Evolutionary conservation across 148 eudicot genomes (phyloP).

Genomic region (Camellia japonica): DNA sequence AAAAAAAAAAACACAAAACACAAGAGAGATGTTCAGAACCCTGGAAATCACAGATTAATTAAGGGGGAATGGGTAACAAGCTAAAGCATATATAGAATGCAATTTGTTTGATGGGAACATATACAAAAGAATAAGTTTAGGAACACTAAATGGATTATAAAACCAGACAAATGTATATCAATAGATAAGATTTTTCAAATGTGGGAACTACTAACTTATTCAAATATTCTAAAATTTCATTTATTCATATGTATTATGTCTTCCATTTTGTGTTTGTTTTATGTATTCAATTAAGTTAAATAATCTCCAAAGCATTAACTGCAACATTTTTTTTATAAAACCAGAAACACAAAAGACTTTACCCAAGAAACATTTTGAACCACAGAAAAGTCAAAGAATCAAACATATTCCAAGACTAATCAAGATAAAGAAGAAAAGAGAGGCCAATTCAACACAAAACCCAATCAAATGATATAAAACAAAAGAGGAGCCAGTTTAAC

Average conservation of each 20-base stretch:
- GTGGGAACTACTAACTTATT: no score
- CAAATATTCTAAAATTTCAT: no score
- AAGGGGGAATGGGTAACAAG: not conserved
- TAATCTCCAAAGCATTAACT: no score
- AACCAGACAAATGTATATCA: no score
- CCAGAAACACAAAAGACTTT: not conserved
- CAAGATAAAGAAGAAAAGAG: not conserved
- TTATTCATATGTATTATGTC: no score
- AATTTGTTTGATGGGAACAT: not conserved
- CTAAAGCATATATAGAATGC: not conserved
- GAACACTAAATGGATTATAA: no score
- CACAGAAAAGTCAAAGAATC: not conserved
- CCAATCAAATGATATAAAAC: not conserved
- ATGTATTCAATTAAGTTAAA: no score
- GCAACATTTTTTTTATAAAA: not conserved
- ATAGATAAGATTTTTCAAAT: no score
- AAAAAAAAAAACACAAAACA: not conserved
- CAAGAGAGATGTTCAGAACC: conserved; percentile 6
- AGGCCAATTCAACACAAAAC: not conserved
- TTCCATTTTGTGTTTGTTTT: no score
- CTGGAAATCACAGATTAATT: not conserved
- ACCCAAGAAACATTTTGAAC: not conserved
- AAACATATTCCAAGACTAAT: not conserved
- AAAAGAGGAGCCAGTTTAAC: not conserved
- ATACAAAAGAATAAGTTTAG: not conserved